Conservation (phyloP, 306 rosid species). For the Cucumis melo region DNA sequence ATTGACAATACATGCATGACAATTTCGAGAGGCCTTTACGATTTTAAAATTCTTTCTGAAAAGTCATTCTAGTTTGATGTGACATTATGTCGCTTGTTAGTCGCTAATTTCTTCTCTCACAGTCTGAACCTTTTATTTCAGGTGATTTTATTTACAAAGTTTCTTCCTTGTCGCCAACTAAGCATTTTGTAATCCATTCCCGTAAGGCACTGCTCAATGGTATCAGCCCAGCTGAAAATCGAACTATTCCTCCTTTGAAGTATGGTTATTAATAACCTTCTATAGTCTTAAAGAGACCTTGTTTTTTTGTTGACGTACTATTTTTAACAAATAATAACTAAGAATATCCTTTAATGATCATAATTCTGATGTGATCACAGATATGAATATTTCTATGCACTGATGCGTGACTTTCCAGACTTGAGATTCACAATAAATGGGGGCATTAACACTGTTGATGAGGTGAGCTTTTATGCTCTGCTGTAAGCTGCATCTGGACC, state of each 20-base stretch:
- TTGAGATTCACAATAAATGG: constrained; percentile 92
- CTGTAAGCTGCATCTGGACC: background rate
- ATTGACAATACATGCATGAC: background rate
- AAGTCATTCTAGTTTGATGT: background rate
- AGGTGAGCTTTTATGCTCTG: constrained; percentile 36
- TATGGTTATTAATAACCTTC: constrained; percentile 21
- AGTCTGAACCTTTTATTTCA: constrained; percentile 18
- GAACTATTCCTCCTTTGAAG: constrained; percentile 89
- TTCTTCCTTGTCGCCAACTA: constrained; percentile 81
- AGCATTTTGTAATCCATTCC: constrained; percentile 83
- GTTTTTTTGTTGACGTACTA: background rate
- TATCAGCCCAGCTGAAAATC: constrained; percentile 94
- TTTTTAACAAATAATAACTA: background rate
- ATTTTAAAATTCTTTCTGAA: background rate
- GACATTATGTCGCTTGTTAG: background rate
- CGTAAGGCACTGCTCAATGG: constrained; percentile 94
- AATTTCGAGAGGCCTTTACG: background rate
- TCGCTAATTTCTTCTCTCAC: constrained; percentile 16
- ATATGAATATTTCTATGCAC: constrained; percentile 84
- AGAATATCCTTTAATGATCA: background rate
- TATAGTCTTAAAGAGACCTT: background rate
- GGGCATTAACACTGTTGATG: constrained; percentile 65
- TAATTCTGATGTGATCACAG: constrained; percentile 26
- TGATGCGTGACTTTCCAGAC: constrained; percentile 94
- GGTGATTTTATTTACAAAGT: constrained; percentile 97